Evolutionary conservation across 2,329 filamentous ascomycete genomes (phyloP), one percentile per base, ranked within the genome.

Genomic region (Aspergillus sp.): DNA sequence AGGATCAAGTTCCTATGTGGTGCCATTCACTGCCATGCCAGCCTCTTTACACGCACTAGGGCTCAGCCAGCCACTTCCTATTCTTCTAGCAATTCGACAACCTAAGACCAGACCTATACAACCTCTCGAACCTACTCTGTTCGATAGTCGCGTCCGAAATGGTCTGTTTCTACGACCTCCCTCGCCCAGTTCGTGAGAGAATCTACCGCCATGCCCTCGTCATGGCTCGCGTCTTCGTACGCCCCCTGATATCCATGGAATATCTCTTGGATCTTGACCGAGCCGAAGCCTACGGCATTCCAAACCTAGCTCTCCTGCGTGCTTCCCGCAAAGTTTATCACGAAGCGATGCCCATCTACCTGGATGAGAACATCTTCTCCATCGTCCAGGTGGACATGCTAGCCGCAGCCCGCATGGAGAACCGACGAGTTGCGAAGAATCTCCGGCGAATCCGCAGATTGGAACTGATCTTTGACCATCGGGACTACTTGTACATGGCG

Each of bases 341-440:
- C 7, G 55, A 59, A 45, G 52, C 49, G 12, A 47, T 43, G 34
- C 49, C 44, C 12, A 49, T 55, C 12, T 57, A 53, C 35, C 50
- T 55, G 29, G n/a, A 41, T 7, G 56, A 57, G 29, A 58, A 57
- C 44, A 53, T 41, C 38, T 57, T 58, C 47, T 56, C 53, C 9
- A 41, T 57, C 27, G 45, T 56, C 12, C 51, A 55, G 29, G 48
- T 51, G 2, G 54, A 57, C 34, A 12, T 56, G 26, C 42, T 58
- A 5, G 46, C 51, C 30, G 44, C 43, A 3, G 44, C 48, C 7
- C 29, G 45, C 5, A 29, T 27, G 5, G 43, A 48, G 29, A 45
- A 50, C 29, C 33, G 49, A 7, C 49, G 50, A 9, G 38, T 58
- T 29, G 27, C 29, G 12, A 29, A 50, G 4, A 50, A 56, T 19